These are phyloP conservation scores for Microbotryum saponariae DNA, from an alignment of 1,284 basidiomycete species.

Conservation along the genomic window DNA sequence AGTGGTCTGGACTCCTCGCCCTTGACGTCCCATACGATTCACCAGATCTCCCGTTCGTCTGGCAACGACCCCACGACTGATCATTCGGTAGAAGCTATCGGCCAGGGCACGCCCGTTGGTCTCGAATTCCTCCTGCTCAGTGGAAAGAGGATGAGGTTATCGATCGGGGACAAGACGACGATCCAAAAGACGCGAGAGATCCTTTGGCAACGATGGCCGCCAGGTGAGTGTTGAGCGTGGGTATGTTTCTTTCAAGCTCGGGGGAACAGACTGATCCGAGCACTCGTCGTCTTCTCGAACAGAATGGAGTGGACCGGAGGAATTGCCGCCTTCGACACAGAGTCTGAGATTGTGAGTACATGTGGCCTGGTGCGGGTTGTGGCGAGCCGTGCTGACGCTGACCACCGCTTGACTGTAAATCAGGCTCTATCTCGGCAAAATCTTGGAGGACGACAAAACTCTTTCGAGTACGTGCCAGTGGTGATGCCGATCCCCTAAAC, in stretches of 20 bases:
- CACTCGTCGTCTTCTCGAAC: neutral
- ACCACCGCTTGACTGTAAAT: no score
- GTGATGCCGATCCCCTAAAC: no score
- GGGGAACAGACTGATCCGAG: neutral
- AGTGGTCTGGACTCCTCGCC: neutral
- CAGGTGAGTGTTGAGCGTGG: neutral
- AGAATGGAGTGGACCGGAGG: constrained; percentile 11
- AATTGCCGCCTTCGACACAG: neutral
- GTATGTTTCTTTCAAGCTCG: neutral
- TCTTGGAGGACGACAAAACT: constrained; percentile 1
- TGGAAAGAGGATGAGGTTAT: constrained; percentile 5
- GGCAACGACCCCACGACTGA: neutral
- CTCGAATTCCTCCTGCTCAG: constrained; percentile 11
- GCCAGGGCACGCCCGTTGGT: neutral
- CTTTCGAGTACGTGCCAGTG: constrained; percentile 3
- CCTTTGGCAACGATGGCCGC: constrained; percentile 13
- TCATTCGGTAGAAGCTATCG: neutral
- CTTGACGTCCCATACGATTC: neutral
- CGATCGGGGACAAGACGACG: neutral
- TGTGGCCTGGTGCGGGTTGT: accelerated
- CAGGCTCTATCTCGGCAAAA: constrained; percentile 19
- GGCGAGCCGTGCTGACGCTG: neutral
- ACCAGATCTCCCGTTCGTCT: neutral
- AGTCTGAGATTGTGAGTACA: constrained; percentile 10
- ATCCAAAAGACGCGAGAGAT: neutral